A percentile compares a stretch with the other conserved stretches of the same genome.
Evolutionary conservation across 306 rosid species (phyloP).

Genomic region (Cicer yamashitae): DNA sequence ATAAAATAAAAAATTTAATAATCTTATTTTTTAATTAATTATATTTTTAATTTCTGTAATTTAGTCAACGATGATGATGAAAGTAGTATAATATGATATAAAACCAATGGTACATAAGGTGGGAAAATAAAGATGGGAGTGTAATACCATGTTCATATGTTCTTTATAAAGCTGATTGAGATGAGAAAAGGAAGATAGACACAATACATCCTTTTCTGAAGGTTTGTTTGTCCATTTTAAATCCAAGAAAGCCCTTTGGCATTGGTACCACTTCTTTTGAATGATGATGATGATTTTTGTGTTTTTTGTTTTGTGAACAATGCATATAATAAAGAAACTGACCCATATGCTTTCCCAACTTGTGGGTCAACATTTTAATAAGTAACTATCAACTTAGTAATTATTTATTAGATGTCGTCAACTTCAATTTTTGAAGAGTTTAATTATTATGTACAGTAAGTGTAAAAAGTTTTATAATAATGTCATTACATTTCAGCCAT

Average conservation of each 20-base stretch:
- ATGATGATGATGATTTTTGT: constrained; percentile 49
- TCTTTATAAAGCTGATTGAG: constrained; percentile 52
- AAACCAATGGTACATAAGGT: constrained; percentile 61
- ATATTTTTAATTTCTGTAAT: too few relatives aligned
- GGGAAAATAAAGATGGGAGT: constrained; percentile 64
- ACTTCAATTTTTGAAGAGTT: constrained; percentile 35
- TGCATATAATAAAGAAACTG: constrained; percentile 41
- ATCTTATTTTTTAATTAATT: too few relatives aligned
- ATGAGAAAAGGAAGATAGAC: constrained; percentile 48
- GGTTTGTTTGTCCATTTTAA: constrained; percentile 62
- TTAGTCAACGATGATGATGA: too few relatives aligned
- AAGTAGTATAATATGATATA: neutral
- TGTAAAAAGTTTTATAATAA: too few relatives aligned
- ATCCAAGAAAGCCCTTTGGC: constrained; percentile 54
- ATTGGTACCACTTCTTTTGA: constrained; percentile 52
- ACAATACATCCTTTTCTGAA: constrained; percentile 62
- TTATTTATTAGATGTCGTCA: constrained; percentile 42
- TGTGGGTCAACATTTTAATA: constrained; percentile 51
- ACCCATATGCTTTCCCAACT: constrained; percentile 52
- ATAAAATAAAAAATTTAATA: too few relatives aligned
- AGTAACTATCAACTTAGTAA: constrained; percentile 44
- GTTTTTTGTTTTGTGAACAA: constrained; percentile 44
- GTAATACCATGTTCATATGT: constrained; percentile 69
- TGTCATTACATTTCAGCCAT: too few relatives aligned
- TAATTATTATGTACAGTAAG: too few relatives aligned